phyloP scores from a whole-genome alignment of 306 rosid genomes.

The Citrullus amarus region DNA sequence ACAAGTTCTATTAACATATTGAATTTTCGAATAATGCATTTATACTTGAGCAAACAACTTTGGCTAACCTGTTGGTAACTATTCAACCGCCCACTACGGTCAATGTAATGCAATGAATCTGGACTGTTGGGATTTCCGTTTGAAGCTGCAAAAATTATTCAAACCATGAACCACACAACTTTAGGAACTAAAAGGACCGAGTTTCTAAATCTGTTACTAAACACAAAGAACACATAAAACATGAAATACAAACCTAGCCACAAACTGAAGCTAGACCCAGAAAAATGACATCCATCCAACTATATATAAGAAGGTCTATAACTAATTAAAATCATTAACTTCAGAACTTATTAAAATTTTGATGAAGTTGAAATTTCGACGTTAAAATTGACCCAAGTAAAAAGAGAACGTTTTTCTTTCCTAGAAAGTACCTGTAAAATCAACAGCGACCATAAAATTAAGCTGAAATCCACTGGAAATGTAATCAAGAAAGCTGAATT shows the following conservation, averaged over 20 bases:
- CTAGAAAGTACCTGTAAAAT: conserved; percentile 52
- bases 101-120: conserved; percentile 59
- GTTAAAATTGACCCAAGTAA: not conserved
- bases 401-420: not conserved
- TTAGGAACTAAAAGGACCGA: not conserved
- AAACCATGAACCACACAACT: not conserved
- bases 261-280: too few relatives aligned
- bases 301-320: not conserved
- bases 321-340: not conserved
- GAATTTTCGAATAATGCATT: too few relatives aligned
- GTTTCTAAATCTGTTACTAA: too few relatives aligned
- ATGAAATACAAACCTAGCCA: too few relatives aligned
- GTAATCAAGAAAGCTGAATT: conserved; percentile 71
- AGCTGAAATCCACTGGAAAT: conserved; percentile 80
- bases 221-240: too few relatives aligned
- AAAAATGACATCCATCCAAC: not conserved
- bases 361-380: not conserved
- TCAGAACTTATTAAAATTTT: not conserved
- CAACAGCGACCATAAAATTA: conserved; percentile 89
- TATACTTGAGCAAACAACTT: too few relatives aligned
- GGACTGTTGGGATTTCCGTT: conserved; percentile 54
- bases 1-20: too few relatives aligned
- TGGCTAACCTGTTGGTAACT: conserved; percentile 62
- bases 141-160: conserved; percentile 45
- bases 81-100: conserved; percentile 45